Base-by-base conservation (phyloP, 2,329 filamentous ascomycete species). In the Parascedosporium putredinis region DNA sequence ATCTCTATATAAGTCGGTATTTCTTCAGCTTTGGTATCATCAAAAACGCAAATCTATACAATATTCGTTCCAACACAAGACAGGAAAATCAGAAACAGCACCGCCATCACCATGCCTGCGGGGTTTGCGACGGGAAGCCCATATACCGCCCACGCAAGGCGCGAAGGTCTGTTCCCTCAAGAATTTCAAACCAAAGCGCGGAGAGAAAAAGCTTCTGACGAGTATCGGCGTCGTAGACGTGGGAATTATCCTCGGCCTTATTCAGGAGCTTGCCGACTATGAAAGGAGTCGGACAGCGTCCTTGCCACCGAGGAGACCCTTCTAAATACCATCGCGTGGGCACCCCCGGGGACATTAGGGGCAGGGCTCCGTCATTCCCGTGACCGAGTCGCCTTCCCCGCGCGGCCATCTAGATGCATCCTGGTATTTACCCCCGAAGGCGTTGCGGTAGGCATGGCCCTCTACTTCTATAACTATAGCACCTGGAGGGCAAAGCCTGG, bases 391-490 rank as follows among this genome's bases (percentile, higher is more conserved):
- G 5, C 82, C 77, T 47, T 71, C 76, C 64, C 77, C 2, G 58
- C 65, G 4, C 71, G 70, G n/a, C 87, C 84, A 25, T 86, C 89
- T 16, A 85, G 88, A 53, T 91, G 87, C 46, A 73, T 94, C 29
- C 67, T 94, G 8, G 67, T 91, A 50, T 73, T 74, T 56, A 67
- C 74, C 20, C 67, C 72, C 9, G 65, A 69, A 5, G 65, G 70
- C 9, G 61, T 68, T 34, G 64, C 64, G 1, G 86, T 80, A 0
- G 88, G 85, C 45, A 88, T 96, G 78, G 89, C 89, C 1, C 68
- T 96, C 36, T 96, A 89, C 70, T 97, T 95, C 66, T 89, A 91
- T 74, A 97, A 91, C 68, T 97, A 95, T 69, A 88, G 83, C 61
- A 96, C 91, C 1, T 97, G 93, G 93, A 79, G 86, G 7, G 79